Evolutionary conservation across 768 basidiomycete species (phyloP).

Genomic region (Lactifluus rugatus): DNA sequence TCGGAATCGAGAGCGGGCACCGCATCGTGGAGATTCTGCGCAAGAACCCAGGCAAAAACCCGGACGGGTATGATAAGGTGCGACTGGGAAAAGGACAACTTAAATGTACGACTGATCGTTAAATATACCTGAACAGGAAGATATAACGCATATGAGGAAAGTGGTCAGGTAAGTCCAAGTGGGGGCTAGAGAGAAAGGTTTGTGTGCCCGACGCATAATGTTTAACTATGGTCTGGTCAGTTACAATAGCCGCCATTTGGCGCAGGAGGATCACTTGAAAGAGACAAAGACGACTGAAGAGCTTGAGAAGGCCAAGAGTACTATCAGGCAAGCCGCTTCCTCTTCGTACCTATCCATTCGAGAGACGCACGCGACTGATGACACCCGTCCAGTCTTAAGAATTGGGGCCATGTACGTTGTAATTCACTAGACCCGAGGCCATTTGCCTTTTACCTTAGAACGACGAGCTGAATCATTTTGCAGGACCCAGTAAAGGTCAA

Average conservation of each 20-base stretch:
- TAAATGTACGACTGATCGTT: background rate
- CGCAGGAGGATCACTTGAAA: slow-evolving; percentile 27
- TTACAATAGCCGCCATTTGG: slow-evolving; percentile 27
- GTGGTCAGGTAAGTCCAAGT: slow-evolving; percentile 24
- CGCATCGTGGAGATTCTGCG: slow-evolving; percentile 28
- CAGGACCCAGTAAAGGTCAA: slow-evolving; percentile 26
- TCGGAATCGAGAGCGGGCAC: slow-evolving; percentile 27
- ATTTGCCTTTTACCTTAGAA: too few species aligned
- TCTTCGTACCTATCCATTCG: too few species aligned
- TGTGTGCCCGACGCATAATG: background rate
- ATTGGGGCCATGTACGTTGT: slow-evolving; percentile 28
- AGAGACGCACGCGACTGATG: background rate
- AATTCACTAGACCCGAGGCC: too few species aligned
- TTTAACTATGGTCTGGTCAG: slow-evolving; percentile 7
- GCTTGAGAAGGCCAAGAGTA: slow-evolving; percentile 27
- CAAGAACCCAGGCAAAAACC: slow-evolving; percentile 27
- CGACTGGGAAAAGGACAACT: background rate
- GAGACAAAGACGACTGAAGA: slow-evolving; percentile 28
- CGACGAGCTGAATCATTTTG: background rate
- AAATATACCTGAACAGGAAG: slow-evolving; percentile 19
- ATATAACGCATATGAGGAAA: slow-evolving; percentile 28
- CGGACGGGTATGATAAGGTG: slow-evolving; percentile 26
- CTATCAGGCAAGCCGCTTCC: slow-evolving; percentile 23
- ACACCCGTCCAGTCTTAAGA: slow-evolving; percentile 22
- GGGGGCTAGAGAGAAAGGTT: too few species aligned